phyloP scores from a whole-genome alignment of 768 basidiomycete species.

The Termitomyces sp. region DNA sequence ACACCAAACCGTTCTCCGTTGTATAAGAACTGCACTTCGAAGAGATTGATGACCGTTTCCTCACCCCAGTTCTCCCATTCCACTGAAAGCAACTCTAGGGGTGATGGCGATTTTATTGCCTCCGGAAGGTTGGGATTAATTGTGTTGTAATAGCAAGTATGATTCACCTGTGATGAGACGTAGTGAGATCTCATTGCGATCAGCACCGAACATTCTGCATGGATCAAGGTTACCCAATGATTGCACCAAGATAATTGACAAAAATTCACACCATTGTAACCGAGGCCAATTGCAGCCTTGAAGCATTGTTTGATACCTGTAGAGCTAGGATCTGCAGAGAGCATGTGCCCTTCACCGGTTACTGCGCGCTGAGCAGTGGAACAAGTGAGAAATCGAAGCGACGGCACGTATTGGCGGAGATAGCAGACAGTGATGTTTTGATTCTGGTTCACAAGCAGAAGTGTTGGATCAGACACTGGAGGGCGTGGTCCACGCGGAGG shows the following conservation, averaged over 20 bases:
- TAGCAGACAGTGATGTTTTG: conserved; percentile 52
- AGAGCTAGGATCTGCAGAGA: conserved; percentile 24
- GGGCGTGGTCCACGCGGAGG: conserved; percentile 54
- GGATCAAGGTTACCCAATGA: background rate
- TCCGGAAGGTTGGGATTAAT: conserved; percentile 39
- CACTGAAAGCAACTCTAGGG: conserved; percentile 21
- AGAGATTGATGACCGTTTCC: conserved; percentile 55
- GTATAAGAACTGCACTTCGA: conserved; percentile 48
- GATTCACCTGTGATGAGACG: conserved; percentile 29
- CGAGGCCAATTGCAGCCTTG: conserved; percentile 53
- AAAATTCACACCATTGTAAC: conserved; percentile 45
- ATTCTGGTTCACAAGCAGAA: conserved; percentile 62
- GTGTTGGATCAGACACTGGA: conserved; percentile 46
- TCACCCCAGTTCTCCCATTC: conserved; percentile 57
- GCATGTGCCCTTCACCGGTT: conserved; percentile 28
- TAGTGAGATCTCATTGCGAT: conserved; percentile 59
- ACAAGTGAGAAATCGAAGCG: conserved; percentile 42
- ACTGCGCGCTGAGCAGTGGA: conserved; percentile 38
- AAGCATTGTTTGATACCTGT: conserved; percentile 44
- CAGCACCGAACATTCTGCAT: conserved; percentile 48
- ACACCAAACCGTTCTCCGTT: conserved; percentile 41
- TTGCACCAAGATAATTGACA: background rate
- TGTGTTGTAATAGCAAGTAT: conserved; percentile 26
- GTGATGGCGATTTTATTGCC: conserved; percentile 21
- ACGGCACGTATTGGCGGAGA: conserved; percentile 37